Percentiles rank a stretch among this genome's conserved stretches.
Evolutionary conservation across 768 basidiomycete species (phyloP).

Genomic region (Boletus barrowsii): DNA sequence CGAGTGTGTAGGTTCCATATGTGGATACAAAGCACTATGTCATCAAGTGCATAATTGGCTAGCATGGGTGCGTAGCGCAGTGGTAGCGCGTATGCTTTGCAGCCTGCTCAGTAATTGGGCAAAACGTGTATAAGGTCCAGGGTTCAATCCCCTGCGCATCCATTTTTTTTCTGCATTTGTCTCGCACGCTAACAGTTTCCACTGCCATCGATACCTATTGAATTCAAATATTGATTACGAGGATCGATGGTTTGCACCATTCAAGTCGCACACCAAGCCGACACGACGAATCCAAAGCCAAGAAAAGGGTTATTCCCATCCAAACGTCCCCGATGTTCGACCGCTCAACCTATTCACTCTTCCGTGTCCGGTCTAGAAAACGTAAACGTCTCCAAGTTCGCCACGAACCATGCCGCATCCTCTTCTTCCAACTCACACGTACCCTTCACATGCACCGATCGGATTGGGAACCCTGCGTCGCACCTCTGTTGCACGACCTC

Average conservation of each 20-base stretch:
- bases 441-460: neutral
- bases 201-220: too few relatives aligned
- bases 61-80: slow-evolving; percentile 27
- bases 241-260: too few relatives aligned
- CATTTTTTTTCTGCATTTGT: slow-evolving; percentile 27
- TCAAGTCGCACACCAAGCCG: too few relatives aligned
- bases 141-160: slow-evolving; percentile 44
- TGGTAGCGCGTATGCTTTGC: slow-evolving; percentile 47
- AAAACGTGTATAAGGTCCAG: slow-evolving; percentile 40
- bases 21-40: too few relatives aligned
- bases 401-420: neutral
- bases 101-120: slow-evolving; percentile 12
- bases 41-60: too few relatives aligned
- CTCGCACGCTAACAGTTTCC: too few relatives aligned
- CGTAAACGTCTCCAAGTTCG: neutral
- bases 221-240: too few relatives aligned
- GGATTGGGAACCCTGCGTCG: slow-evolving; percentile 37
- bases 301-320: too few relatives aligned
- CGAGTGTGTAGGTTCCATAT: too few relatives aligned
- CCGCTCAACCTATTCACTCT: neutral
- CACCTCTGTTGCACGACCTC: slow-evolving; percentile 41
- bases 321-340: neutral
- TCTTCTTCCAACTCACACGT: neutral
- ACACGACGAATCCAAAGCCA: too few relatives aligned
- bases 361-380: neutral